Evolutionary conservation across 225 moss, liverwort and hornwort species (phyloP).

Genomic region (Bryum argenteum): DNA sequence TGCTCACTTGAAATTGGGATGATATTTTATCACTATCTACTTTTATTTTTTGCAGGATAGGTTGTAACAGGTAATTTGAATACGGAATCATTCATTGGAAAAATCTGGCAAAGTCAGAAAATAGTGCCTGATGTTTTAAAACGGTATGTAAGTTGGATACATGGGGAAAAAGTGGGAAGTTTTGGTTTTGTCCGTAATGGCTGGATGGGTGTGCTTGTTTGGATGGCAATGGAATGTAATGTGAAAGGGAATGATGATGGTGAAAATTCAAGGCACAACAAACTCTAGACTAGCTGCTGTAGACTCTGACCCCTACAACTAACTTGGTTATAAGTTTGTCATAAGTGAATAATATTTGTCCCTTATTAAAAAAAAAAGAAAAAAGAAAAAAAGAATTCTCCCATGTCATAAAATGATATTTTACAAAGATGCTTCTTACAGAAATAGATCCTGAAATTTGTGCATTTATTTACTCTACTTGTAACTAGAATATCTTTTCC

Average conservation of each 20-base stretch:
- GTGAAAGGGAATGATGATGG: neutral
- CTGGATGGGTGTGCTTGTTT: neutral
- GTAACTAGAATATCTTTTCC: no score
- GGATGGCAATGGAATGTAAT: neutral
- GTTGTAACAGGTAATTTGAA: neutral
- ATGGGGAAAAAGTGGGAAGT: no score
- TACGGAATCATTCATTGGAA: neutral
- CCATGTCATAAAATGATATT: no score
- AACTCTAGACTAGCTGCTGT: neutral
- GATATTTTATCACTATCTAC: neutral
- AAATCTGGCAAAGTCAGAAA: neutral
- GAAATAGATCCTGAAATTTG: no score
- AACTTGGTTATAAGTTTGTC: neutral
- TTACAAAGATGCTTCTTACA: no score
- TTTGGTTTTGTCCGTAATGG: neutral
- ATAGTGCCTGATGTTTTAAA: neutral
- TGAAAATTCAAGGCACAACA: neutral
- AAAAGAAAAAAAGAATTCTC: no score
- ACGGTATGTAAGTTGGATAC: no score
- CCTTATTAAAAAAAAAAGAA: no score
- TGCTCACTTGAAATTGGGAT: no score
- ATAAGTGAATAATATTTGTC: neutral
- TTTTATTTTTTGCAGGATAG: neutral
- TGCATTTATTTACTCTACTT: no score
- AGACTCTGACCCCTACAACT: constrained; percentile 1